Evolutionary conservation across 2,329 filamentous ascomycete species (phyloP), one percentile per base, ranked within the genome.

Genomic region (Aureobasidium lini): DNA sequence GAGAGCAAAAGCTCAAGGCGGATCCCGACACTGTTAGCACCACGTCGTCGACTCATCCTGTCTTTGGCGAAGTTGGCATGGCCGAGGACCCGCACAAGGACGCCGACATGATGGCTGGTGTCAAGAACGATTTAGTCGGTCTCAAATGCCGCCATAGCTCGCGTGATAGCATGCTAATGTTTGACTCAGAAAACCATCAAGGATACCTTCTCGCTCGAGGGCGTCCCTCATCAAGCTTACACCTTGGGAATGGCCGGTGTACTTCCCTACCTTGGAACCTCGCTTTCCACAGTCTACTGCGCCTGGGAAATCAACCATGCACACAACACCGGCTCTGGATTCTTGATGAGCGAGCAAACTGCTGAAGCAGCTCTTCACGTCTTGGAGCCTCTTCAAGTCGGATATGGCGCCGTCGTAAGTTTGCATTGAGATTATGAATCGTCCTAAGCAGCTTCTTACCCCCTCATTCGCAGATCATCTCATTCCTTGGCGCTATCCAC

Each of bases 401-500:
- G 90, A 61, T 96, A 95, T 67, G 92, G 93, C 59, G 93, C 92
- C 49, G 84, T 95, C 60, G 85, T 87, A 77, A 72, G 84, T 80
- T 54, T 18, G 28, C 7, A 4, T 15, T 11, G 18, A 13, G 32
- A 40, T 23, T 15, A 36, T n/a, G 11, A 6, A 10, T 31, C 23
- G 23, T 23, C 40, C 23, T 42, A 6, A 28, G 18, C 11, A 11
- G 3, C n/a, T 34, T n/a, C 36, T 50, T 5, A 59, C 40, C 1
- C 46, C 32, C 7, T 31, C 13, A 50, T 16, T 40, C 6, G 31
- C 63, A 88, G 85, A 94, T 96, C 67, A 88, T 96, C 67, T 95
- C 91, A 31, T 96, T 96, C 79, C 83, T 96, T 1, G 93, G 93
- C 46, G 92, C 92, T 36, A 86, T 96, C 68, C 93, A 96, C 74